phyloP scores from a whole-genome alignment of 495 filamentous ascomycete genomes.

The Chaetomium fimeti region DNA sequence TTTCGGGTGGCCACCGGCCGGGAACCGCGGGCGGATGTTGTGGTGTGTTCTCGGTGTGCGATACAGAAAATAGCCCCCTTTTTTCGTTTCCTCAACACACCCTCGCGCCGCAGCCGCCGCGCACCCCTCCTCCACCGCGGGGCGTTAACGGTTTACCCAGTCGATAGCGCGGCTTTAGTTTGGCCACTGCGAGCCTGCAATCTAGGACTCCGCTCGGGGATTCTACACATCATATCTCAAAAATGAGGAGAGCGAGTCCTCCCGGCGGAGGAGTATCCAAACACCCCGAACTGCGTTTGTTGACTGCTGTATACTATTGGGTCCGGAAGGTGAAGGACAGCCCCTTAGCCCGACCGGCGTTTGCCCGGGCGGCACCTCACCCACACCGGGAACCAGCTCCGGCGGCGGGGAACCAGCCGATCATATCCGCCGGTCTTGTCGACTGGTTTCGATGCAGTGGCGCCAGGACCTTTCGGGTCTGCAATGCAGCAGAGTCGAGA shows the following conservation, averaged over 20 bases:
- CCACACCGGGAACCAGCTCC: background rate
- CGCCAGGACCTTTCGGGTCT: background rate
- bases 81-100: background rate
- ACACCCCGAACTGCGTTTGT: background rate
- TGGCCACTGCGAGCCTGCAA: background rate
- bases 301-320: background rate
- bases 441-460: background rate
- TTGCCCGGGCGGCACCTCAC: constrained; percentile 1
- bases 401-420: background rate
- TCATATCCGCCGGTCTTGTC: background rate
- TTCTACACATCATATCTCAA: background rate
- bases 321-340: background rate
- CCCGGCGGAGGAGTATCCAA: background rate
- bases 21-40: background rate
- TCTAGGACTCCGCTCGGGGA: background rate
- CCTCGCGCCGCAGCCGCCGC: background rate
- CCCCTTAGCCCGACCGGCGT: background rate
- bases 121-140: constrained; percentile 8
- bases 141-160: background rate
- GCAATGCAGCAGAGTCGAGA: background rate
- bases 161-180: background rate
- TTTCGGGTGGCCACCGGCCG: constrained; percentile 12
- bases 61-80: background rate
- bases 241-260: background rate
- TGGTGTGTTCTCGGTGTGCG: background rate